Conservation (phyloP, 768 basidiomycete genomes). For the Agrocybe pediades region DNA sequence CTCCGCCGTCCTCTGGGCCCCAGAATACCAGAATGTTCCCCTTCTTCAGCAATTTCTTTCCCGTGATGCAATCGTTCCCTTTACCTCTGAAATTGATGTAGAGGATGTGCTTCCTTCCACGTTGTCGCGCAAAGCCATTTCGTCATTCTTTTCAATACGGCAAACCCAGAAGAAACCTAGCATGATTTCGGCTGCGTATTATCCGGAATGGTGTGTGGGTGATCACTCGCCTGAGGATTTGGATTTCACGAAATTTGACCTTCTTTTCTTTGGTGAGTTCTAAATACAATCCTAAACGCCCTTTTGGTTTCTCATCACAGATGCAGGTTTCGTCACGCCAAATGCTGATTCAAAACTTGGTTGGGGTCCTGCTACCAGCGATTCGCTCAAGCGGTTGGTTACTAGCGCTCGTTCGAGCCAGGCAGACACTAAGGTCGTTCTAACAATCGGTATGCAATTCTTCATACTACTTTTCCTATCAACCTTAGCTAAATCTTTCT, state of each 20-base stretch:
- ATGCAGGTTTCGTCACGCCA: constrained; percentile 54
- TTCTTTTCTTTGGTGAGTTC: constrained; percentile 61
- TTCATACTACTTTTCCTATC: not conserved
- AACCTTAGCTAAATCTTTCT: not conserved
- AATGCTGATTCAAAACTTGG: constrained; percentile 51
- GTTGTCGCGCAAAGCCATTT: constrained; percentile 35
- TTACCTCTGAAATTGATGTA: constrained; percentile 25
- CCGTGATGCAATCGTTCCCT: constrained; percentile 8
- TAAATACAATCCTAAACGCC: not conserved
- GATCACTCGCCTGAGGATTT: constrained; percentile 55
- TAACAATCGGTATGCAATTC: constrained; percentile 57
- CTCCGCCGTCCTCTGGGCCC: constrained; percentile 30
- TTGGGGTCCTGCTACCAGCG: constrained; percentile 51
- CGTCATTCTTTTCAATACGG: constrained; percentile 10
- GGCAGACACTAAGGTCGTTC: constrained; percentile 59
- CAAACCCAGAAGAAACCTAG: not conserved
- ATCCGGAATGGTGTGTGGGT: constrained; percentile 51
- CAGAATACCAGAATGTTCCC: constrained; percentile 30
- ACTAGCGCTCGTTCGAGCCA: constrained; percentile 51
- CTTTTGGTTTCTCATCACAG: not conserved
- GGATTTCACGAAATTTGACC: constrained; percentile 66
- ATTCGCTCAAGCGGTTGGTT: constrained; percentile 58
- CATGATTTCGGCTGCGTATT: constrained; percentile 49
- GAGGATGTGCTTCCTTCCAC: constrained; percentile 52
- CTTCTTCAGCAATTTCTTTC: constrained; percentile 37